These are phyloP conservation scores for Adiantum capillusveneris DNA, from an alignment of 75 land plant species.

Conservation along the genomic window DNA sequence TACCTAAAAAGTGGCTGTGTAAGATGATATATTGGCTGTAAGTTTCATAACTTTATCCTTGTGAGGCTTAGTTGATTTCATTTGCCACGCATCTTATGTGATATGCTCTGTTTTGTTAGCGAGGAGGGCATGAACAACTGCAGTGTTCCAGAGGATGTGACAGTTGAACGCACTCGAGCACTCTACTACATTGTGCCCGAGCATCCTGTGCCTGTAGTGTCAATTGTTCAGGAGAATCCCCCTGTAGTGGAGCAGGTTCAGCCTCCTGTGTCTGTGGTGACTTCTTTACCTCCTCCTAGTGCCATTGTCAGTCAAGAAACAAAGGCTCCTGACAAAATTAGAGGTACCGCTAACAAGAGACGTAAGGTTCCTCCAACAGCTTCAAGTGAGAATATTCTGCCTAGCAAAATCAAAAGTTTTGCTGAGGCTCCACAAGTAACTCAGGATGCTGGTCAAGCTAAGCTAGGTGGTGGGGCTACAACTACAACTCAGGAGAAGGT, in stretches of 20 bases:
- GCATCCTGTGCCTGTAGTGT: slow-evolving; percentile 21
- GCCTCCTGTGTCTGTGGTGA: slow-evolving; percentile 8
- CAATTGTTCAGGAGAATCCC: slow-evolving; percentile 26
- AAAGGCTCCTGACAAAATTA: not conserved
- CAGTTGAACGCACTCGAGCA: slow-evolving; percentile 52
- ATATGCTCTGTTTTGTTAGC: slow-evolving; percentile 6
- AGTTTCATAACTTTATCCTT: slow-evolving; percentile 23
- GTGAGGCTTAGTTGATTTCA: not conserved
- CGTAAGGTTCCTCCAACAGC: slow-evolving; percentile 1
- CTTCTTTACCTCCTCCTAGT: slow-evolving; percentile 17
- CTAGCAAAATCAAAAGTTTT: slow-evolving; percentile 16
- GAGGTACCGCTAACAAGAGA: not conserved
- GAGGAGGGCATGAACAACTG: slow-evolving; percentile 89
- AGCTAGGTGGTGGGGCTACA: slow-evolving; percentile 4
- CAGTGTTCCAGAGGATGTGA: slow-evolving; percentile 56
- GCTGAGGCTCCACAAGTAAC: slow-evolving; percentile 11
- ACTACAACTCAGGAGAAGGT: not conserved
- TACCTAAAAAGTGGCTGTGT: slow-evolving; percentile 78
- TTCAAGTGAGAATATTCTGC: not conserved
- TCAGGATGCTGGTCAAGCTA: not conserved
- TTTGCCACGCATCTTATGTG: not conserved
- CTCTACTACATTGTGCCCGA: slow-evolving; percentile 5
- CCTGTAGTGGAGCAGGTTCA: slow-evolving; percentile 4
- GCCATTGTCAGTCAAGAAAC: slow-evolving; percentile 9
- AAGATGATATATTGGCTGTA: slow-evolving; percentile 91